phyloP scores from a whole-genome alignment of 164 flowering plant genomes.

The Vitis rupestris region DNA sequence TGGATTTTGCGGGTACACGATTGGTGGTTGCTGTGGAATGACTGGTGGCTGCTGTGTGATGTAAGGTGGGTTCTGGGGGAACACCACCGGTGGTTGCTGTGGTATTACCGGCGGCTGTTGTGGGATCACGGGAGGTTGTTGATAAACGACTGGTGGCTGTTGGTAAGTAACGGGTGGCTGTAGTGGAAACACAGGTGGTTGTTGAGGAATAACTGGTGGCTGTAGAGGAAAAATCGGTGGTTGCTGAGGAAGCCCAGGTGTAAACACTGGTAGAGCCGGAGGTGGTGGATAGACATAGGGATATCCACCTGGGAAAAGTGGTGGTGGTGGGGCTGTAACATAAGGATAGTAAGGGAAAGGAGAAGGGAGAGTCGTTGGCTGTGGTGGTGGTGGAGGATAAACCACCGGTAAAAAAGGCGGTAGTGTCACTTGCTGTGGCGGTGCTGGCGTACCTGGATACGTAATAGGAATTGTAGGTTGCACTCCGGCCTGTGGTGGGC shows the following conservation, averaged over 20 bases:
- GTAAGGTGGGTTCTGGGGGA: too few relatives aligned
- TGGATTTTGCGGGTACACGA: too few relatives aligned
- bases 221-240: conserved; percentile 1
- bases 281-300: neutral
- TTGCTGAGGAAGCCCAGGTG: conserved; percentile 6
- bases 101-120: too few relatives aligned
- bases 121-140: too few relatives aligned
- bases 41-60: too few relatives aligned
- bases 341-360: too few relatives aligned
- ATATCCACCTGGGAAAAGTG: neutral
- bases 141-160: too few relatives aligned
- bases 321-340: neutral
- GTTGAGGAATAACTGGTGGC: conserved; percentile 2
- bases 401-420: neutral
- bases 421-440: neutral
- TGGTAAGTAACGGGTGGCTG: neutral
- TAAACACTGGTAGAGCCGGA: neutral
- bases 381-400: neutral
- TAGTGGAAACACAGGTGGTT: conserved; percentile 1
- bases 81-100: too few relatives aligned
- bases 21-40: too few relatives aligned
- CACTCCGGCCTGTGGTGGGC: neutral
- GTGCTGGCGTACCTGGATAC: neutral
- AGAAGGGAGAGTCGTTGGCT: too few relatives aligned
- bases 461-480: neutral